Conservation (phyloP, 2,329 filamentous ascomycete genomes). For the Thelonectria discophora region DNA sequence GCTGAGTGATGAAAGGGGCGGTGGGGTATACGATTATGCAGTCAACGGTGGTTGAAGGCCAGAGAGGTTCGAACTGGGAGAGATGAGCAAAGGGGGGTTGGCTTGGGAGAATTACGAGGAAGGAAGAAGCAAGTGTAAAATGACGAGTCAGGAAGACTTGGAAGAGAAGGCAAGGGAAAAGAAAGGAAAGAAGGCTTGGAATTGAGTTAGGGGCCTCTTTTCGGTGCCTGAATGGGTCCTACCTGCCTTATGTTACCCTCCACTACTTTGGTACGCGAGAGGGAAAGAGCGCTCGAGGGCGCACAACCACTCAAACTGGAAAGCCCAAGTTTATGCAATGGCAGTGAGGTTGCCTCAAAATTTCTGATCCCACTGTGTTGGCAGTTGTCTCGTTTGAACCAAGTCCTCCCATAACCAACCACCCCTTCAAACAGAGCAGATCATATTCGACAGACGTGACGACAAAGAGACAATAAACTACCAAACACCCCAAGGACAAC, state of each 20-base stretch:
- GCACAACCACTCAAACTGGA: too few relatives aligned
- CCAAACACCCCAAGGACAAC: neutral
- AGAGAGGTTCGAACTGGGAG: conserved; percentile 6
- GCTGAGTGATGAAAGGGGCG: conserved; percentile 32
- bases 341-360: too few relatives aligned
- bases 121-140: conserved; percentile 3
- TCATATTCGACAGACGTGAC: too few relatives aligned
- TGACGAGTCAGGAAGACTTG: neutral
- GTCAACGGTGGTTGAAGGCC: conserved; percentile 22
- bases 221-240: conserved; percentile 5
- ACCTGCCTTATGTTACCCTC: neutral
- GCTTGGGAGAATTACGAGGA: conserved; percentile 5
- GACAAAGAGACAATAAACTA: too few relatives aligned
- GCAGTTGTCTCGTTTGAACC: conserved; percentile 9
- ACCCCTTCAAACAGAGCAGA: too few relatives aligned
- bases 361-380: neutral
- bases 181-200: neutral
- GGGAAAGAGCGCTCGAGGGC: too few relatives aligned
- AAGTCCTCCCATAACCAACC: neutral
- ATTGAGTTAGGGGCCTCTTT: conserved; percentile 2
- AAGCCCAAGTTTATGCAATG: neutral
- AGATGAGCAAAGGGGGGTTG: conserved; percentile 15
- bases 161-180: neutral
- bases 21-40: conserved; percentile 39
- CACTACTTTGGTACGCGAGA: too few relatives aligned